Evolutionary conservation across 2,329 filamentous ascomycete species (phyloP), one percentile per base, ranked within the genome.

Genomic region (Endothia cerciana): DNA sequence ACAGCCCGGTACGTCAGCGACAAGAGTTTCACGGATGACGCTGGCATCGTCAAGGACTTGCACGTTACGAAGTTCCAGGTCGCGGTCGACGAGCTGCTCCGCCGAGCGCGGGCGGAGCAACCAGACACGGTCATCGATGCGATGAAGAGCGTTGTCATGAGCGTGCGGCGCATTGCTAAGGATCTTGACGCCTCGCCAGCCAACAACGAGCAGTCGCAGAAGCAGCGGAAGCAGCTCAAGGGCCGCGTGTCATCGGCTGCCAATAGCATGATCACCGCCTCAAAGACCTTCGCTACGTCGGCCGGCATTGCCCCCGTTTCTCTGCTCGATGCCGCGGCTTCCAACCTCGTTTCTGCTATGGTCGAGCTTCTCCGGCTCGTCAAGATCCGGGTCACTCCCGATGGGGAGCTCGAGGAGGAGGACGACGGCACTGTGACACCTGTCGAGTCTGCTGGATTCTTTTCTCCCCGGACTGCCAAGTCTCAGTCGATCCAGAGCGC

Each of bases 1-100:
- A 88, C 89, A n/a, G 87, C 85, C 60, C 87, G 85, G 70, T 86
- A 89, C 69, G 78, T 89, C 49, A 86, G 86, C 60, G 88, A 92
- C 62, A 86, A 85, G 73, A 87, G 84, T 33, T 89, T 95, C 70
- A 85, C 87, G 28, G 85, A 90, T 45, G 86, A 89, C 15, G 86
- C 89, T 66, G 95, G 95, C 6, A 77, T 95, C 28, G 88, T 99
- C 72, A 94, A 92, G 78, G 95, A 97, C 77, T 86, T 97, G 15
- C 91, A 97, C 75, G 88, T 99, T 70, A 97, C 94, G 60, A 94
- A 92, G 74, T 98, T 97, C 81, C 95, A 99, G 77, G 90, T 98
- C 67, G 87, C 93, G 28, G 91, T 99, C 68, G 94, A 99, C 74
- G 94, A 98, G 73, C 84, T 98, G 47, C 83, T 99, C 43, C 90